Base-by-base conservation (phyloP, 2,329 filamentous ascomycete genomes). In the Verticillium longisporum region DNA sequence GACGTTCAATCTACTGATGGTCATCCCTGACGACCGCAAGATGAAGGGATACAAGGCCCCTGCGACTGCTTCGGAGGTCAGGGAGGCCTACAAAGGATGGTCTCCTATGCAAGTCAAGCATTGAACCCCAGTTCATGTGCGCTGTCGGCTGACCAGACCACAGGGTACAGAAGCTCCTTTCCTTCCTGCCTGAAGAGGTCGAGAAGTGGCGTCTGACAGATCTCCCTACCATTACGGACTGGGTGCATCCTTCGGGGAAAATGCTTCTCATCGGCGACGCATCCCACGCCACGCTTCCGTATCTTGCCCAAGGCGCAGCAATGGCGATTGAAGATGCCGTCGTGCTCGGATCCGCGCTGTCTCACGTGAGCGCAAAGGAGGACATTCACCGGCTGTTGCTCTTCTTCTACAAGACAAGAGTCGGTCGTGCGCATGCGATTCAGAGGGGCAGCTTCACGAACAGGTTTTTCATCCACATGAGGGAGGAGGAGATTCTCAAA, bases 161-260 rank as follows among this genome's bases (percentile, higher is more conserved):
- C 56, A 26, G 60, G 55, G 33, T 61, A 14, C 33, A 63, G 32
- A 57, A 54, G 32, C 55, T 63, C 5, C 31, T 60, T n/a, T 38
- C 61, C 18, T 60, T 38, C 41, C 26, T 54, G 34, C 32, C 60
- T 15, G 4, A 34, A 54, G 18, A 63, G 36, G 13, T 63, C 56
- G 61, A 55, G 18, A 54, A 63, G 55, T 61, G 61, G 57, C 18
- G 60, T 13, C 26, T 59, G 1, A 32, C 26, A 2, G n/a, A 55
- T 3, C 53, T 34, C 1, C 33, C 45, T 26, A 15, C 15, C 15
- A 62, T 62, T 15, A 61, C 13, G 14, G 50, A 59, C 1, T 88
- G 86, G 86, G 82, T 77, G 0, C 80, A 88, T 64, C 71, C 78
- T 0, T 81, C 77, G 0, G 84, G 79, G 0, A 74, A 81, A 0